Percentiles rank a stretch among this genome's conserved stretches.
phyloP scores from a whole-genome alignment of 805 yeast species.

The Metschnikowia drakensbergensis region DNA sequence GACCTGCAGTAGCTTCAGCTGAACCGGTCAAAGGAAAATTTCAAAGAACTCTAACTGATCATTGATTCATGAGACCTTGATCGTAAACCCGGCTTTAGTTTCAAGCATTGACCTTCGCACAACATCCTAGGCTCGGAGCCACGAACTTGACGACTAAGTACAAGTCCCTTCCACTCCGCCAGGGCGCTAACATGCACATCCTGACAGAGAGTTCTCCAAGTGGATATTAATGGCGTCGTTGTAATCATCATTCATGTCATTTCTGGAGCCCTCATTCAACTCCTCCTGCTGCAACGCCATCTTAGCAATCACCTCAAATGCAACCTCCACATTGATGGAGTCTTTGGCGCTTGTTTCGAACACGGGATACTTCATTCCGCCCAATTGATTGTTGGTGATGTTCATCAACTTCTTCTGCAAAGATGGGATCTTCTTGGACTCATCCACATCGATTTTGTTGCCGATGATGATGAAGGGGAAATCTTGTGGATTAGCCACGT shows the following conservation, averaged over 20 bases:
- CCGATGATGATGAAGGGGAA: slow-evolving; percentile 96
- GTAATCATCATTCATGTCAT: slow-evolving; percentile 67
- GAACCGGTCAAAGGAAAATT: too few relatives aligned
- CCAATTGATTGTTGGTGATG: slow-evolving; percentile 47
- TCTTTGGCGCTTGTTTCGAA: slow-evolving; percentile 98
- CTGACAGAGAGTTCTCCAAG: slow-evolving; percentile 72
- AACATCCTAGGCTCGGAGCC: too few relatives aligned
- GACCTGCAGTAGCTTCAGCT: too few relatives aligned
- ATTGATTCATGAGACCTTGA: too few relatives aligned
- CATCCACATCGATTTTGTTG: slow-evolving; percentile 93
- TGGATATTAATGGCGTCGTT: slow-evolving; percentile 95
- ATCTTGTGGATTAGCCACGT: slow-evolving; percentile 87
- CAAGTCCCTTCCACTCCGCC: not conserved
- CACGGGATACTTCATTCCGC: slow-evolving; percentile 68
- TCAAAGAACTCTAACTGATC: too few relatives aligned
- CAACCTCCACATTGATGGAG: slow-evolving; percentile 90
- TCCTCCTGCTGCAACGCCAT: slow-evolving; percentile 95
- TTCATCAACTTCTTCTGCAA: slow-evolving; percentile 49
- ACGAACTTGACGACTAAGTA: too few relatives aligned
- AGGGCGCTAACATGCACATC: slow-evolving; percentile 62
- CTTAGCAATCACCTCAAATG: slow-evolving; percentile 93
- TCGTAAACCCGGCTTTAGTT: too few relatives aligned
- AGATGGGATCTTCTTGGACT: slow-evolving; percentile 70
- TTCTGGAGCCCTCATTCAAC: slow-evolving; percentile 73
- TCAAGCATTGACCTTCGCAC: too few relatives aligned